These are phyloP conservation scores for Tricholoma sp. DNA, from an alignment of 768 basidiomycete species.

Conservation along the genomic window DNA sequence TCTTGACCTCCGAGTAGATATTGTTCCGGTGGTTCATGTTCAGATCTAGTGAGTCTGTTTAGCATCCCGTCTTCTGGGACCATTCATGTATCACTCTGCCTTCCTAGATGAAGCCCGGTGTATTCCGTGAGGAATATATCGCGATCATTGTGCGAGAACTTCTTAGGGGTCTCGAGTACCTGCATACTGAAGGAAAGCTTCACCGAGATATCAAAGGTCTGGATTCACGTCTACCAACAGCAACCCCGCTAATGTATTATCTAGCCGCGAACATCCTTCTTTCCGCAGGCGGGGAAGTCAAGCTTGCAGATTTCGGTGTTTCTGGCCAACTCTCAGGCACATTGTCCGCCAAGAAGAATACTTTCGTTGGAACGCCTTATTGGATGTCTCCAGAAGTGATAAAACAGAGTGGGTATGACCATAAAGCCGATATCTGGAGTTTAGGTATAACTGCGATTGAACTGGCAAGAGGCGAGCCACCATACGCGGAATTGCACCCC, in stretches of 20 bases:
- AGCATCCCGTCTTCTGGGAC: constrained; percentile 7
- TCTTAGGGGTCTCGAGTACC: constrained; percentile 87
- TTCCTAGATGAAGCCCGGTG: constrained; percentile 92
- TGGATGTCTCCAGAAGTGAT: constrained; percentile 99
- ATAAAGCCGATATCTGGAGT: constrained; percentile 99
- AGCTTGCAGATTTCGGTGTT: constrained; percentile 97
- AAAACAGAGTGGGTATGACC: constrained; percentile 98
- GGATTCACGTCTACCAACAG: constrained; percentile 7
- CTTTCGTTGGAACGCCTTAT: constrained; percentile 96
- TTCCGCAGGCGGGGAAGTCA: constrained; percentile 90
- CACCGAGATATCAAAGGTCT: constrained; percentile 99
- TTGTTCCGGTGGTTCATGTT: constrained; percentile 97
- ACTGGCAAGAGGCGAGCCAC: constrained; percentile 95
- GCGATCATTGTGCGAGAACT: constrained; percentile 95
- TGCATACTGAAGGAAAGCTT: constrained; percentile 93
- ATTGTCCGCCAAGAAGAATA: constrained; percentile 93
- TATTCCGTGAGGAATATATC: constrained; percentile 97
- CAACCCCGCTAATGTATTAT: constrained; percentile 6
- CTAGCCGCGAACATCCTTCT: constrained; percentile 92
- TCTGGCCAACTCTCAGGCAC: constrained; percentile 95
- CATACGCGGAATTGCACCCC: constrained; percentile 96
- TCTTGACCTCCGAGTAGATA: constrained; percentile 47
- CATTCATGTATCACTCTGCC: constrained; percentile 10
- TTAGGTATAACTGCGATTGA: constrained; percentile 97
- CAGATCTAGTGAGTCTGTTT: constrained; percentile 69